Conservation (phyloP, 2,329 filamentous ascomycete species). For the Escovopsis sp. region DNA sequence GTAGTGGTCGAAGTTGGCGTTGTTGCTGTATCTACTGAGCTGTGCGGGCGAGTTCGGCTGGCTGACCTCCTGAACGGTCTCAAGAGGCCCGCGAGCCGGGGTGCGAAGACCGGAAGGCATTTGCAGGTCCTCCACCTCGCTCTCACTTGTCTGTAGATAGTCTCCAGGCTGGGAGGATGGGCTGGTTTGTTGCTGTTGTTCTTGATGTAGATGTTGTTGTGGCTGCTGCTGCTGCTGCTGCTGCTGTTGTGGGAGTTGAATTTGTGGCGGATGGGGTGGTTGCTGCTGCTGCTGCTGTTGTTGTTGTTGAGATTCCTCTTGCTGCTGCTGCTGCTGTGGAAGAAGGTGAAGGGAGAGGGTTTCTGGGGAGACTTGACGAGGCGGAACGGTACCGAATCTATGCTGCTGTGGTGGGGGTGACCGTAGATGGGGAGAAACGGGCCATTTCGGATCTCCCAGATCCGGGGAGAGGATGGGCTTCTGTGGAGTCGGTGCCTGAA, state of each 20-base stretch:
- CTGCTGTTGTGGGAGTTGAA: too few species aligned
- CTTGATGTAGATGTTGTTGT: too few species aligned
- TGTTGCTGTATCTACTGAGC: conserved; percentile 14
- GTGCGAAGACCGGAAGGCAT: conserved; percentile 40
- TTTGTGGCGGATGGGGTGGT: too few species aligned
- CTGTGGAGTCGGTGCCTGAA: conserved; percentile 48
- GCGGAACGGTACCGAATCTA: conserved; percentile 29
- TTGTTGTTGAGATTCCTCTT: too few species aligned
- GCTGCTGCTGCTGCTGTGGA: too few species aligned
- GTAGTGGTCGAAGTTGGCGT: too few species aligned
- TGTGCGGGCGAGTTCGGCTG: conserved; percentile 54
- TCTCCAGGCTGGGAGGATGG: conserved; percentile 31
- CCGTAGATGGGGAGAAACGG: conserved; percentile 60
- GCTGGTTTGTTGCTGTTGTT: conserved; percentile 26
- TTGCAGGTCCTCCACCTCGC: conserved; percentile 36
- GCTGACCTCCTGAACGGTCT: conserved; percentile 86
- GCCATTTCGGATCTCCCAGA: conserved; percentile 53
- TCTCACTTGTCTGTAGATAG: conserved; percentile 28
- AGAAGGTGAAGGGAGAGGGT: conserved; percentile 34
- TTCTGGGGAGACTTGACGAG: conserved; percentile 35
- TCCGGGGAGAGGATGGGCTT: conserved; percentile 41
- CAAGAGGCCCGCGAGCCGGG: conserved; percentile 50
- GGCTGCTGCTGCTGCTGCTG: too few species aligned
- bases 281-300: too few species aligned
- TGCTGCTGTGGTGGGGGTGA: conserved; percentile 53